Conservation (phyloP, 352 stramenopile genomes). For the Phytophthora melonis region DNA sequence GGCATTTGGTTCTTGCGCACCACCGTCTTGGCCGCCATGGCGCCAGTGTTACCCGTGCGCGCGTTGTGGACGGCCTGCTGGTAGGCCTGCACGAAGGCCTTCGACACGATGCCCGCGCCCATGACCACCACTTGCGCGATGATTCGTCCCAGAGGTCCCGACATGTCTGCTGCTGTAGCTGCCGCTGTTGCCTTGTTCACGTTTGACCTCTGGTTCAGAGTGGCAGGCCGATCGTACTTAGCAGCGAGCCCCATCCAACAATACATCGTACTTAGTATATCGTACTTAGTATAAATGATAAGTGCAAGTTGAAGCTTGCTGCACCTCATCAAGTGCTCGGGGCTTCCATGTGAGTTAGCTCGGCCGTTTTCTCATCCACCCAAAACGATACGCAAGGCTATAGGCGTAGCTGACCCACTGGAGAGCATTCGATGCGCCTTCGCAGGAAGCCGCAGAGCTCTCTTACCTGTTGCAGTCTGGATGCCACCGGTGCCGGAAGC, state of each 20-base stretch:
- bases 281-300: background rate
- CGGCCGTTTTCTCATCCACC: slow-evolving; percentile 58
- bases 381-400: background rate
- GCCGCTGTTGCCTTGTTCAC: background rate
- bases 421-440: too few species aligned
- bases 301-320: slow-evolving; percentile 42
- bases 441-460: background rate
- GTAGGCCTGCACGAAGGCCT: slow-evolving; percentile 90
- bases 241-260: slow-evolving; percentile 5
- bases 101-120: slow-evolving; percentile 82
- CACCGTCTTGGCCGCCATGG: slow-evolving; percentile 72
- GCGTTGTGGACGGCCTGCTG: slow-evolving; percentile 90
- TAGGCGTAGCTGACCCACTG: background rate
- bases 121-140: slow-evolving; percentile 89
- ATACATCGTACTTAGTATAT: slow-evolving; percentile 10
- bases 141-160: slow-evolving; percentile 81
- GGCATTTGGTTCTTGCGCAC: slow-evolving; percentile 84
- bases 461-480: slow-evolving; percentile 79
- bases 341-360: slow-evolving; percentile 59
- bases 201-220: slow-evolving; percentile 13
- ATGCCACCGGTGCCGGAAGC: slow-evolving; percentile 93
- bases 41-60: slow-evolving; percentile 73
- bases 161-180: slow-evolving; percentile 56
- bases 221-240: background rate
- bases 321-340: slow-evolving; percentile 39